Conservation (phyloP, 176 grass and related monocot genomes). For the Ampelocalamus luodianensis region DNA sequence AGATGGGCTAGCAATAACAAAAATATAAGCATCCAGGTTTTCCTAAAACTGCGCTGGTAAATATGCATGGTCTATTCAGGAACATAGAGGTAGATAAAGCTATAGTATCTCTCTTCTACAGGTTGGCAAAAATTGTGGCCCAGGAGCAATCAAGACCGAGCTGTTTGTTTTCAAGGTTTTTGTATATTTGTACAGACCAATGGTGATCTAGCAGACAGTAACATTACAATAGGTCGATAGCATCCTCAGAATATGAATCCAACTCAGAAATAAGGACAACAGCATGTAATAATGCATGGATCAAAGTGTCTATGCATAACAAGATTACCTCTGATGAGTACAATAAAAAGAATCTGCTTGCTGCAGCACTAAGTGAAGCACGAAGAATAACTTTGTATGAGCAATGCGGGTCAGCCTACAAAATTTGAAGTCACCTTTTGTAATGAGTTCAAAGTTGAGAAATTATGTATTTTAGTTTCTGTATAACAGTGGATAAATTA, state of each 20-base stretch:
- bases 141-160: neutral
- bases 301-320: constrained; percentile 3
- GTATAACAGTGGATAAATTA: neutral
- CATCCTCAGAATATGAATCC: constrained; percentile 5
- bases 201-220: constrained; percentile 14
- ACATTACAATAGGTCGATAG: neutral
- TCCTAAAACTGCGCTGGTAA: neutral
- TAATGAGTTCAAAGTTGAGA: constrained; percentile 36
- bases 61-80: constrained; percentile 12
- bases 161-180: constrained; percentile 5
- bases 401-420: constrained; percentile 95
- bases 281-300: constrained; percentile 15
- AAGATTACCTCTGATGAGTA: constrained; percentile 84
- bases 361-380: constrained; percentile 71
- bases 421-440: constrained; percentile 32
- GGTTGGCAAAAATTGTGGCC: neutral
- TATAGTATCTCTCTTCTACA: constrained; percentile 2
- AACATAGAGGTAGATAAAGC: neutral
- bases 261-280: constrained; percentile 13
- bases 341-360: constrained; percentile 82
- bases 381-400: constrained; percentile 72
- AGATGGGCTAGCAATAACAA: constrained; percentile 14
- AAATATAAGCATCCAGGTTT: neutral
- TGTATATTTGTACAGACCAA: neutral
- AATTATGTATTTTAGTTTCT: constrained; percentile 18